phyloP scores from a whole-genome alignment of 2,329 filamentous ascomycete species.

The Microcera coccophila region DNA sequence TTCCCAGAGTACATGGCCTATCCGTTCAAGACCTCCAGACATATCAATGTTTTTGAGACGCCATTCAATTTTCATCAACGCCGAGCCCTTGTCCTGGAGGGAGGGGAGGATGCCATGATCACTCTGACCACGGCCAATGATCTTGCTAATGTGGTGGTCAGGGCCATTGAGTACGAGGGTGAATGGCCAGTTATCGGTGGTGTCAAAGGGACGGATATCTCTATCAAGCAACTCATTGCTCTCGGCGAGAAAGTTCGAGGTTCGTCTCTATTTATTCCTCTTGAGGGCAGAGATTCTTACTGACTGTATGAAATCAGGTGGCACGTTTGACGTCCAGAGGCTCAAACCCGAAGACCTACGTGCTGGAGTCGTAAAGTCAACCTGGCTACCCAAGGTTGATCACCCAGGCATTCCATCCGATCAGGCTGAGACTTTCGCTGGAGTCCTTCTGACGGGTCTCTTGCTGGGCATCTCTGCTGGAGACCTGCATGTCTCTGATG shows the following conservation, averaged over 20 bases:
- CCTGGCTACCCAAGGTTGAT: background rate
- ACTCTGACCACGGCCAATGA: constrained; percentile 45
- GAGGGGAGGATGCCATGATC: constrained; percentile 38
- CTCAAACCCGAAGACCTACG: background rate
- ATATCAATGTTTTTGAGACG: constrained; percentile 38
- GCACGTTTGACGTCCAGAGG: background rate
- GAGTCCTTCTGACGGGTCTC: background rate
- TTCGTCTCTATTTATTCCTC: background rate
- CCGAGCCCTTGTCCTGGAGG: constrained; percentile 41
- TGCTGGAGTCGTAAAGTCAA: background rate
- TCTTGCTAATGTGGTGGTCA: constrained; percentile 37
- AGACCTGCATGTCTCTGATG: constrained; percentile 1
- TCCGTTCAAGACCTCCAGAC: constrained; percentile 44
- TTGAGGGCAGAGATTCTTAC: background rate
- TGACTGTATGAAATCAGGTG: background rate
- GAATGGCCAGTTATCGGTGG: constrained; percentile 42
- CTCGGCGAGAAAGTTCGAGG: constrained; percentile 39
- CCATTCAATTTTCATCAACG: constrained; percentile 38
- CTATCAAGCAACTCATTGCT: constrained; percentile 34
- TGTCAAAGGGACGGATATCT: constrained; percentile 37
- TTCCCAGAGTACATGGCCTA: constrained; percentile 54
- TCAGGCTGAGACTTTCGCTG: background rate
- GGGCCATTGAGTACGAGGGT: constrained; percentile 42
- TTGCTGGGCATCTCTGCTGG: constrained; percentile 1
- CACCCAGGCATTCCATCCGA: background rate